These are phyloP conservation scores for Bromus sterilis DNA, from an alignment of 176 grass and related monocot genomes.

Conservation along the genomic window DNA sequence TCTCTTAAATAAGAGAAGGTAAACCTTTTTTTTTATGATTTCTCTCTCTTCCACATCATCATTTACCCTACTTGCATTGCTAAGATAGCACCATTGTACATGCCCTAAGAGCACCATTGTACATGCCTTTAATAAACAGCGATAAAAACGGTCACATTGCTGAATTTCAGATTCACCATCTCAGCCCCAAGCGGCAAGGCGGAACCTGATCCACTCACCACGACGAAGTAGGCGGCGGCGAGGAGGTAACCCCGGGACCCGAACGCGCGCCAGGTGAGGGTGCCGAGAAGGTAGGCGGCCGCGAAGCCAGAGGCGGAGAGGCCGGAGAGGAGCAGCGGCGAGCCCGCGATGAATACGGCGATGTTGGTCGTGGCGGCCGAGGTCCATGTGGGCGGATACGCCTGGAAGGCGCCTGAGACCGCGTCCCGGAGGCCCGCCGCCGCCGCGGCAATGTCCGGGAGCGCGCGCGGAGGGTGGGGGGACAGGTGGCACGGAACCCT, in stretches of 20 bases:
- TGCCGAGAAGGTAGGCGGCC: slow-evolving; percentile 65
- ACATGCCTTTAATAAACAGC: too few relatives aligned
- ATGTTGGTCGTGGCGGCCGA: slow-evolving; percentile 55
- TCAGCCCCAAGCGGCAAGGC: background rate
- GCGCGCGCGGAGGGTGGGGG: slow-evolving; percentile 2
- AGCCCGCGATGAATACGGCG: slow-evolving; percentile 54
- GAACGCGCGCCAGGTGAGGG: slow-evolving; percentile 75
- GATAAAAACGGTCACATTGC: background rate
- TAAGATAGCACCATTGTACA: too few relatives aligned
- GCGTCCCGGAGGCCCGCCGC: slow-evolving; percentile 10
- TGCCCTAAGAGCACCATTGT: too few relatives aligned
- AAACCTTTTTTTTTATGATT: too few relatives aligned
- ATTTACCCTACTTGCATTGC: too few relatives aligned
- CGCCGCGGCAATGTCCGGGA: slow-evolving; percentile 22
- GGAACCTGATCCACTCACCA: slow-evolving; percentile 39
- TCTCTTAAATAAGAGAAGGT: too few relatives aligned
- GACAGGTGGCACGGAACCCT: slow-evolving; percentile 1
- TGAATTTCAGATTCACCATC: background rate
- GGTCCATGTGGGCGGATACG: slow-evolving; percentile 61
- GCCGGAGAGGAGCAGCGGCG: slow-evolving; percentile 59
- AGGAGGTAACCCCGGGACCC: slow-evolving; percentile 46
- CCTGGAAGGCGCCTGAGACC: slow-evolving; percentile 39
- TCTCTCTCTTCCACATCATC: too few relatives aligned
- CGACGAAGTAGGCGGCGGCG: slow-evolving; percentile 64
- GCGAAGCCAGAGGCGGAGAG: slow-evolving; percentile 64